These are phyloP conservation scores for Silene noctiflora DNA, from an alignment of 179 eudicot genomes.

Conservation along the genomic window DNA sequence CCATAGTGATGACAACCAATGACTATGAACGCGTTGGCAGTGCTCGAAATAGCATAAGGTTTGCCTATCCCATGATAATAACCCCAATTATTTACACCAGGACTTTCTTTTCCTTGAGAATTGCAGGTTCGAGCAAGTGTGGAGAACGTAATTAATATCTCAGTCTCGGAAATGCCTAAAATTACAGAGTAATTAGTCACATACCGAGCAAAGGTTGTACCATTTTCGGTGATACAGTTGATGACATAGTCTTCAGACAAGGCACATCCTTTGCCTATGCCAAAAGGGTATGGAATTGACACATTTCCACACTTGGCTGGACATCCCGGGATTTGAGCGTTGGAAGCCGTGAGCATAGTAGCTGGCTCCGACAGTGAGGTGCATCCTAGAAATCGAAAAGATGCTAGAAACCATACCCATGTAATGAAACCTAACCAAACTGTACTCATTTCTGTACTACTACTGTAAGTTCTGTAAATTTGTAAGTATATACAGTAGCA, in stretches of 20 bases:
- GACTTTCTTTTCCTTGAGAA: background rate
- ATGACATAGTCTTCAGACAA: constrained; percentile 18
- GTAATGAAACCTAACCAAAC: background rate
- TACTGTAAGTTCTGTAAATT: too few relatives aligned
- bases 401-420: constrained; percentile 10
- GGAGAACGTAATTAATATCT: constrained; percentile 24
- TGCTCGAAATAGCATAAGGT: constrained; percentile 39
- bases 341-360: constrained; percentile 27
- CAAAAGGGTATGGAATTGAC: constrained; percentile 35
- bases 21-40: constrained; percentile 37
- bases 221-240: background rate
- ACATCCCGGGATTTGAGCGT: constrained; percentile 25
- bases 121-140: constrained; percentile 31
- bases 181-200: constrained; percentile 21
- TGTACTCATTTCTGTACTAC: too few relatives aligned
- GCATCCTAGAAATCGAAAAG: constrained; percentile 8
- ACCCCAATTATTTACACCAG: background rate
- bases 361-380: constrained; percentile 3
- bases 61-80: background rate
- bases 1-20: constrained; percentile 52
- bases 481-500: too few relatives aligned
- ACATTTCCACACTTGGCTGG: constrained; percentile 26
- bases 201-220: constrained; percentile 8
- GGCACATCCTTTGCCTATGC: constrained; percentile 22
- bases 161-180: constrained; percentile 33